Conservation (phyloP, 768 basidiomycete genomes). For the Coprinellus micaceus region DNA sequence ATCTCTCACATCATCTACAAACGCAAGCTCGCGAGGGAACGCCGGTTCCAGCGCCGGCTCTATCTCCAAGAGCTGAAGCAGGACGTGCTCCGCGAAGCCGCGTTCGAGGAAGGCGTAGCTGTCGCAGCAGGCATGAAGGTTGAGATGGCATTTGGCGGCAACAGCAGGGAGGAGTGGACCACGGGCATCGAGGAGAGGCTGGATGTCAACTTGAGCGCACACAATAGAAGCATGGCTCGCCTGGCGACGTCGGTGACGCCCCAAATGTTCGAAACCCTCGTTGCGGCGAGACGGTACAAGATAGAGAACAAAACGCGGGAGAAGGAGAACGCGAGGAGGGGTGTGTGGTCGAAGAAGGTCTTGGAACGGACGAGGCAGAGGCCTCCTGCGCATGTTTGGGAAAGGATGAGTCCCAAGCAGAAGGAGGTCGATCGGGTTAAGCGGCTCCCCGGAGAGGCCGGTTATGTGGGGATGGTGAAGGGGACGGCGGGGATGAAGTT, state of each 20-base stretch:
- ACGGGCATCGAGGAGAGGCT: constrained; percentile 37
- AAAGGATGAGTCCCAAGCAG: constrained; percentile 46
- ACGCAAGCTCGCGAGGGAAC: constrained; percentile 34
- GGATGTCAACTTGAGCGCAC: constrained; percentile 27
- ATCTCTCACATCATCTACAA: constrained; percentile 66
- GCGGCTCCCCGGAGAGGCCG: constrained; percentile 57
- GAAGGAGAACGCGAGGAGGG: constrained; percentile 55
- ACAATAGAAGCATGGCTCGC: constrained; percentile 41
- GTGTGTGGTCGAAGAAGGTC: constrained; percentile 53
- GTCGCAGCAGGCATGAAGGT: background rate
- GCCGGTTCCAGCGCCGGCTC: constrained; percentile 37
- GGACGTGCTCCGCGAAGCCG: constrained; percentile 32
- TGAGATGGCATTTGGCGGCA: constrained; percentile 18
- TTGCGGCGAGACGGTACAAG: constrained; percentile 56
- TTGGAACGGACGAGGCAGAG: constrained; percentile 46
- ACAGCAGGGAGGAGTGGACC: constrained; percentile 8
- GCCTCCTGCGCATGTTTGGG: constrained; percentile 61
- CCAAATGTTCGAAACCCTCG: constrained; percentile 45
- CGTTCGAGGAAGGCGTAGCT: constrained; percentile 31
- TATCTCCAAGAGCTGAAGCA: constrained; percentile 27
- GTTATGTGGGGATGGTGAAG: constrained; percentile 70
- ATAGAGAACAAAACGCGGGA: constrained; percentile 64
- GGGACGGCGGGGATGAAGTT: constrained; percentile 49
- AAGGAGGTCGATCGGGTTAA: constrained; percentile 48
- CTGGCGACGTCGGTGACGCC: constrained; percentile 40